Conservation (phyloP, 1,284 basidiomycete species). For the Marasmius tenuissimus region DNA sequence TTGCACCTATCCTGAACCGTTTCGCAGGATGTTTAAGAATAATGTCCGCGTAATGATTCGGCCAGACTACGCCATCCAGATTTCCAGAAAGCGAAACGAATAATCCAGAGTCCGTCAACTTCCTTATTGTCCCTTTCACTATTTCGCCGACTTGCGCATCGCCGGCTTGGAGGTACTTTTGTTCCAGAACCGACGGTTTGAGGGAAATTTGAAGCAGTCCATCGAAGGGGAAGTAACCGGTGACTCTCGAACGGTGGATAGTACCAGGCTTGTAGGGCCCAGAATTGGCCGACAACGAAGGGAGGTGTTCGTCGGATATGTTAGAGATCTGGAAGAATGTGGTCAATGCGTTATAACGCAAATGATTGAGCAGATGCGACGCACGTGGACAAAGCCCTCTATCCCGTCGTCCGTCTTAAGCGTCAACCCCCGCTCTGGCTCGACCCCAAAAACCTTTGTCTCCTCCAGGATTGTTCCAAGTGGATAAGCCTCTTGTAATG, state of each 20-base stretch:
- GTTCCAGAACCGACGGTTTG: slow-evolving; percentile 81
- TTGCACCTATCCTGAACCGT: slow-evolving; percentile 84
- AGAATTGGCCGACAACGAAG: slow-evolving; percentile 64
- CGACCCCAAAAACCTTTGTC: slow-evolving; percentile 73
- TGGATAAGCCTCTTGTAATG: slow-evolving; percentile 61
- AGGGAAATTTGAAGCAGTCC: slow-evolving; percentile 87
- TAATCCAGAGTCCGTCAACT: slow-evolving; percentile 75
- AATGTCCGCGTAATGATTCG: slow-evolving; percentile 95
- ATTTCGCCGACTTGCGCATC: slow-evolving; percentile 86
- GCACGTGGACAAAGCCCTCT: slow-evolving; percentile 85
- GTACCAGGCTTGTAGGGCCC: slow-evolving; percentile 82
- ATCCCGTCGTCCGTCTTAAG: slow-evolving; percentile 65
- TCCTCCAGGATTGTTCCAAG: slow-evolving; percentile 73
- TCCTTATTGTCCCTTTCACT: slow-evolving; percentile 85
- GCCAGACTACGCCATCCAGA: slow-evolving; percentile 93
- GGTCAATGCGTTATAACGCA: slow-evolving; percentile 4
- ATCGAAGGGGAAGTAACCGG: slow-evolving; percentile 87
- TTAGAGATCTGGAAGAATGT: slow-evolving; percentile 77
- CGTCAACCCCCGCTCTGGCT: slow-evolving; percentile 81
- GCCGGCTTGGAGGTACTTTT: slow-evolving; percentile 83
- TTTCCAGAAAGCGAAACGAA: slow-evolving; percentile 86
- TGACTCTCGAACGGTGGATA: slow-evolving; percentile 85
- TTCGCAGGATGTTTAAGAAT: slow-evolving; percentile 88
- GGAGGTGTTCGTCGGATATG: slow-evolving; percentile 87
- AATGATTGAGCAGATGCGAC: slow-evolving; percentile 25